Conservation (phyloP, 306 rosid species). For the Acacia crassicarpa region DNA sequence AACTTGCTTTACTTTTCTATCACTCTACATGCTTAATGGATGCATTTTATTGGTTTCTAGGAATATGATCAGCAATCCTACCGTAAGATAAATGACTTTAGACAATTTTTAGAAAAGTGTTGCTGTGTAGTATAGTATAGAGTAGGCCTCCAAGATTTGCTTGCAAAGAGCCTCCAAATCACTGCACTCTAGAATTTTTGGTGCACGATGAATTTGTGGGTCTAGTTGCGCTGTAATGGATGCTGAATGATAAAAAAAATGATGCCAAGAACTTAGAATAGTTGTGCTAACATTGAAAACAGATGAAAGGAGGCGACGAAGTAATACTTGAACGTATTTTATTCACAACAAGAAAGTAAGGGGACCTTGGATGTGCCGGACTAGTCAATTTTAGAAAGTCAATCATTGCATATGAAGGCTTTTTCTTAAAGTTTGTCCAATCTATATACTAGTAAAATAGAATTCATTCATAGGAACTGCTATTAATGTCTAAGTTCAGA, state of each 20-base stretch:
- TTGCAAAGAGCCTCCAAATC: too few relatives aligned
- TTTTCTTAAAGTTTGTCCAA: background rate
- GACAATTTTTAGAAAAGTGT: background rate
- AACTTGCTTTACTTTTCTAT: slow-evolving; percentile 1
- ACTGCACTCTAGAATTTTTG: background rate
- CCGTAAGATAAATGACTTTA: background rate
- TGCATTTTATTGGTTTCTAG: background rate
- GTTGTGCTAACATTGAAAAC: background rate
- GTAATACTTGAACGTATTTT: too few relatives aligned
- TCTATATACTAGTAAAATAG: background rate
- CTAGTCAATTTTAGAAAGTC: background rate
- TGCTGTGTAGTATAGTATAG: background rate
- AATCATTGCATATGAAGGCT: background rate
- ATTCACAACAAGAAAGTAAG: too few relatives aligned
- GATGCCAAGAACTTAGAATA: slow-evolving; percentile 1
- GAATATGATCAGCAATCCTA: background rate
- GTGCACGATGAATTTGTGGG: slow-evolving; percentile 1
- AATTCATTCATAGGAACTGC: background rate
- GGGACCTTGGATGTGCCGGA: background rate
- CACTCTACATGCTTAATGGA: slow-evolving; percentile 5
- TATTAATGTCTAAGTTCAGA: background rate
- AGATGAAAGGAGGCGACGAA: too few relatives aligned
- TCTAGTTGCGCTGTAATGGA: background rate
- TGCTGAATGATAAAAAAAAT: background rate
- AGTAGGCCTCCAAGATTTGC: background rate